A percentile compares a stretch with the other conserved stretches of the same genome.
These are phyloP conservation scores for Penicillium thymicola DNA, from an alignment of 2,329 filamentous ascomycete species.

Conservation along the genomic window DNA sequence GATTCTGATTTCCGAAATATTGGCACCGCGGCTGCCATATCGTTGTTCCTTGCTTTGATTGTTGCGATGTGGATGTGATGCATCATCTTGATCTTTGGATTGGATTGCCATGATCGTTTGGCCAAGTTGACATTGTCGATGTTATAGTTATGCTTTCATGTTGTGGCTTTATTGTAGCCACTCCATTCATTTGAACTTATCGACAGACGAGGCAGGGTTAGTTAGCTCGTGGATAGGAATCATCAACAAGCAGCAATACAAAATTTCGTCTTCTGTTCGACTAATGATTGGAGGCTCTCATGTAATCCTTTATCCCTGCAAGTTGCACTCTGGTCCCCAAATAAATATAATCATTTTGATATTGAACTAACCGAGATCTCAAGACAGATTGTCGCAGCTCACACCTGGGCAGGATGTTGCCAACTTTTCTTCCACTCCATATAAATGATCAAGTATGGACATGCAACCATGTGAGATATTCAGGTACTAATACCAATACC, in stretches of 20 bases:
- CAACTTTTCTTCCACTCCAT: neutral
- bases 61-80: slow-evolving; percentile 23
- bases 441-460: neutral
- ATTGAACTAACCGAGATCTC: neutral
- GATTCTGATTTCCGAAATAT: slow-evolving; percentile 16
- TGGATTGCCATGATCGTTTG: neutral
- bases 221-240: neutral
- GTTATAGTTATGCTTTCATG: slow-evolving; percentile 13
- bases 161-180: neutral
- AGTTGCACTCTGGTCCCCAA: neutral
- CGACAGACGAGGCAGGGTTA: neutral
- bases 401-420: neutral
- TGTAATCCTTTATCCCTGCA: too few species aligned
- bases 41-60: slow-evolving; percentile 21
- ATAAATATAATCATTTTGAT: neutral
- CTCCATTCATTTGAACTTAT: slow-evolving; percentile 4
- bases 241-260: neutral
- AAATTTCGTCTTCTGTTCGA: neutral
- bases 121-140: neutral
- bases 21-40: slow-evolving; percentile 20
- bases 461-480: neutral
- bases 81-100: neutral
- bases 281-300: neutral
- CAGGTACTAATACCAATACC: neutral
- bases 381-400: neutral